Conservation (phyloP, 768 basidiomycete genomes). For the Polyporus arcularius region DNA sequence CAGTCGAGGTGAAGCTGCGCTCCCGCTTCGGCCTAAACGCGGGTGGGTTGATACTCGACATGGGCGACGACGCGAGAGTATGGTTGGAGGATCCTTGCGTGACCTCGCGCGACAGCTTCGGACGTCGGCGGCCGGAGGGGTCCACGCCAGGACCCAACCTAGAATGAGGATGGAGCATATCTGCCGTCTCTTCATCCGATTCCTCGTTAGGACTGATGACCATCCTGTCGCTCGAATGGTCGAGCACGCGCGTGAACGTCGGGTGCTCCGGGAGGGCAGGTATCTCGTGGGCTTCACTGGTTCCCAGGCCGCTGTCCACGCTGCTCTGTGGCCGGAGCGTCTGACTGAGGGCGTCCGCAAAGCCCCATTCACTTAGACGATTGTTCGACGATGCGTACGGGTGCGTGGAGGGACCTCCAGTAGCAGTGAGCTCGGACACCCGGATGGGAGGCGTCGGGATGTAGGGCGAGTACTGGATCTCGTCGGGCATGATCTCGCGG, state of each 20-base stretch:
- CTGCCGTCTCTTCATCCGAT: neutral
- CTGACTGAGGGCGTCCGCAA: slow-evolving; percentile 64
- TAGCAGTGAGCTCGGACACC: slow-evolving; percentile 26
- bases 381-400: slow-evolving; percentile 32
- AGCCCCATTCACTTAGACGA: slow-evolving; percentile 50
- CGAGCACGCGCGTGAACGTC: slow-evolving; percentile 1
- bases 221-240: slow-evolving; percentile 8
- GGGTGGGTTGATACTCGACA: slow-evolving; percentile 27
- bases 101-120: slow-evolving; percentile 9
- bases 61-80: slow-evolving; percentile 30
- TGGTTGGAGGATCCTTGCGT: slow-evolving; percentile 22
- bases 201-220: slow-evolving; percentile 7
- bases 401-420: slow-evolving; percentile 20
- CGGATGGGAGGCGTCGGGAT: slow-evolving; percentile 14
- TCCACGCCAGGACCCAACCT: neutral
- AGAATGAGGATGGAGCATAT: slow-evolving; percentile 3
- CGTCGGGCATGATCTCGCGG: slow-evolving; percentile 31
- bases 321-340: slow-evolving; percentile 36
- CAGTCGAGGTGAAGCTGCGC: slow-evolving; percentile 22
- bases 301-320: slow-evolving; percentile 49
- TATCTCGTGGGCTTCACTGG: slow-evolving; percentile 37
- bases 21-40: slow-evolving; percentile 23
- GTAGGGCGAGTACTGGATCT: slow-evolving; percentile 33
- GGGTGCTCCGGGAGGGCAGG: neutral
- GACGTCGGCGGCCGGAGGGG: slow-evolving; percentile 6